These are phyloP conservation scores for Ephemerocybe angulata DNA, from an alignment of 768 basidiomycete genomes.

Conservation along the genomic window DNA sequence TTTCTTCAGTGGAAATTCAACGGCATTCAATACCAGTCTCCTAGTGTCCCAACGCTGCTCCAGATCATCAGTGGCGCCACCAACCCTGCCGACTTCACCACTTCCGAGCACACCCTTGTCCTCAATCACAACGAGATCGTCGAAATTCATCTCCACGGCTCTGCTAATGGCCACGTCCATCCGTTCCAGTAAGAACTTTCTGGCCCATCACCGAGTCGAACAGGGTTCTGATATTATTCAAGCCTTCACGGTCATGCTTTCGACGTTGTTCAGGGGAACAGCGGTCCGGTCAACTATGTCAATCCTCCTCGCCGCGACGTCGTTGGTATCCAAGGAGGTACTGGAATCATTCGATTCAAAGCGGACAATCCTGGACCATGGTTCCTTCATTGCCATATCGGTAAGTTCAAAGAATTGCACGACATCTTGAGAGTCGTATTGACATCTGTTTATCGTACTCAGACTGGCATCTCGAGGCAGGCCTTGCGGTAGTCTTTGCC, in stretches of 20 bases:
- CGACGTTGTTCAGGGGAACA: constrained; percentile 10
- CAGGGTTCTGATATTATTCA: too few relatives aligned
- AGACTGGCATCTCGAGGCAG: constrained; percentile 37
- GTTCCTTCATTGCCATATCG: constrained; percentile 24
- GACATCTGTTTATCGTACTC: not conserved
- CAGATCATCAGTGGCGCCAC: constrained; percentile 25
- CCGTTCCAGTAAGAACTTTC: constrained; percentile 9
- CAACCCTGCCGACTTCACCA: constrained; percentile 18
- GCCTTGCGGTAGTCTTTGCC: constrained; percentile 38
- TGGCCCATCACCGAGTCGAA: too few relatives aligned
- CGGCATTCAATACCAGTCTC: constrained; percentile 25
- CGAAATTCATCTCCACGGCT: constrained; percentile 23
- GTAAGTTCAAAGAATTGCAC: not conserved
- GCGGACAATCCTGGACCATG: constrained; percentile 26
- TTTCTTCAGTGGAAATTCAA: constrained; percentile 28
- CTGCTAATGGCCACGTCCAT: constrained; percentile 19
- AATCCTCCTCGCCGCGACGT: constrained; percentile 17
- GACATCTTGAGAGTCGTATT: not conserved
- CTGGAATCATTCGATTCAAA: constrained; percentile 16
- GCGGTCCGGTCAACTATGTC: constrained; percentile 1
- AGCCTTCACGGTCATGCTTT: constrained; percentile 15
- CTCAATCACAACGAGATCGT: constrained; percentile 23
- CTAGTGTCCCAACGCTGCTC: constrained; percentile 21
- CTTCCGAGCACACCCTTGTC: constrained; percentile 25
- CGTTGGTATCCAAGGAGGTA: constrained; percentile 12